Percentiles rank a stretch among this genome's conserved stretches.
phyloP scores from a whole-genome alignment of 768 basidiomycete species.

The Boletus fagicola region DNA sequence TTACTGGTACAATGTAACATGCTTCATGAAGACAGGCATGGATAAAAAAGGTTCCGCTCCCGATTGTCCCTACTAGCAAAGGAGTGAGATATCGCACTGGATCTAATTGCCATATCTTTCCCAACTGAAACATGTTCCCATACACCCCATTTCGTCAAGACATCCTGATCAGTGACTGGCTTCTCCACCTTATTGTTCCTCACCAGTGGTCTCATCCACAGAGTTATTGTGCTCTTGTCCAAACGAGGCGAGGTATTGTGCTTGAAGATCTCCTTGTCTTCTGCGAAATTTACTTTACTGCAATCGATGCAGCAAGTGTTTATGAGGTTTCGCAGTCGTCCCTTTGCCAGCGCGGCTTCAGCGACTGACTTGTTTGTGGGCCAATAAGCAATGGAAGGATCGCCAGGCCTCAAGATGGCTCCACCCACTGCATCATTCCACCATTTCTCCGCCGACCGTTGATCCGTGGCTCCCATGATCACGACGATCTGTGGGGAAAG shows the following conservation, averaged over 20 bases:
- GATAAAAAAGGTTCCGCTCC: background rate
- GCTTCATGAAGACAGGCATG: background rate
- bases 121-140: slow-evolving; percentile 18
- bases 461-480: slow-evolving; percentile 17
- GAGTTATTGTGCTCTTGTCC: slow-evolving; percentile 1
- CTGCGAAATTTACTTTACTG: slow-evolving; percentile 13
- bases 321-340: slow-evolving; percentile 14
- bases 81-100: background rate
- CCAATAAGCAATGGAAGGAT: slow-evolving; percentile 19
- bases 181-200: background rate
- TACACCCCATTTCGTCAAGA: slow-evolving; percentile 23
- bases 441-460: slow-evolving; percentile 22
- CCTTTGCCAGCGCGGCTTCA: slow-evolving; percentile 3
- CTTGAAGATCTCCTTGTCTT: slow-evolving; percentile 14
- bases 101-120: background rate
- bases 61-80: background rate
- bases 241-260: background rate
- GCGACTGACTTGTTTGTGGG: slow-evolving; percentile 1
- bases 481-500: slow-evolving; percentile 27
- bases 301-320: slow-evolving; percentile 26
- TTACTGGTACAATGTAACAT: background rate
- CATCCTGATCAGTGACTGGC: slow-evolving; percentile 2
- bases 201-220: slow-evolving; percentile 1
- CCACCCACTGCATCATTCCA: slow-evolving; percentile 10
- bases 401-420: background rate